These are phyloP conservation scores for Eragrostis nindensis DNA, from an alignment of 176 grass and related monocot species.

Conservation along the genomic window DNA sequence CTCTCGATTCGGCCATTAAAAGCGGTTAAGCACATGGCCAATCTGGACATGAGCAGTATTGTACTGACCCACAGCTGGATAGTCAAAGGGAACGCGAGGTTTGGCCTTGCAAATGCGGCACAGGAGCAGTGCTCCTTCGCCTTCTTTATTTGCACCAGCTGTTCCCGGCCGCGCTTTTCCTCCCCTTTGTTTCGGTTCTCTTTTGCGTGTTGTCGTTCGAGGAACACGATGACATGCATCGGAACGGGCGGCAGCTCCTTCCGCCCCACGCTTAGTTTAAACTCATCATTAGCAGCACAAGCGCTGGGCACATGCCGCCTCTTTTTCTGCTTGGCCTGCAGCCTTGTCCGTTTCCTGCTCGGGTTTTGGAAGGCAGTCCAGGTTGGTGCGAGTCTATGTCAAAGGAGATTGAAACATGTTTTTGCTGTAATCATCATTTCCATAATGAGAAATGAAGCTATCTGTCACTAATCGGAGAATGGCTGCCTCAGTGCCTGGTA, in stretches of 20 bases:
- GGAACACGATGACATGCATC: conserved; percentile 31
- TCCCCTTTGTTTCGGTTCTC: not conserved
- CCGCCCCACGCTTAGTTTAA: conserved; percentile 51
- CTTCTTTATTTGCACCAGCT: conserved; percentile 51
- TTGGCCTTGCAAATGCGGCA: not conserved
- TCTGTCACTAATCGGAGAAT: not conserved
- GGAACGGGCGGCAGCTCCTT: conserved; percentile 36
- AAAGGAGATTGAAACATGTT: not conserved
- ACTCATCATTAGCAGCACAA: conserved; percentile 41
- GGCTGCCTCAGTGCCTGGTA: not conserved
- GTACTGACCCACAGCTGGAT: not conserved
- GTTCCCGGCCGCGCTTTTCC: conserved; percentile 10
- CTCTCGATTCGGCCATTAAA: conserved; percentile 22
- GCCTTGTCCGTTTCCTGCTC: conserved; percentile 42
- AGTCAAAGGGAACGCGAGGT: not conserved
- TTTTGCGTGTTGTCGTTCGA: conserved; percentile 17
- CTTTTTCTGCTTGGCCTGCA: conserved; percentile 27
- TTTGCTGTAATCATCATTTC: conserved; percentile 1
- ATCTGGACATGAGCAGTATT: conserved; percentile 24
- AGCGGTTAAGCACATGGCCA: conserved; percentile 47
- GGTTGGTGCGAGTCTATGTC: conserved; percentile 2
- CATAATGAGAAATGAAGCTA: not conserved
- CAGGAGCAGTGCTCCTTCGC: conserved; percentile 1
- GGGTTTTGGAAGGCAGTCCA: conserved; percentile 5
- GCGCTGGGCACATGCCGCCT: not conserved